phyloP scores from a whole-genome alignment of 768 basidiomycete genomes.

The Leccinum subgranulosum region DNA sequence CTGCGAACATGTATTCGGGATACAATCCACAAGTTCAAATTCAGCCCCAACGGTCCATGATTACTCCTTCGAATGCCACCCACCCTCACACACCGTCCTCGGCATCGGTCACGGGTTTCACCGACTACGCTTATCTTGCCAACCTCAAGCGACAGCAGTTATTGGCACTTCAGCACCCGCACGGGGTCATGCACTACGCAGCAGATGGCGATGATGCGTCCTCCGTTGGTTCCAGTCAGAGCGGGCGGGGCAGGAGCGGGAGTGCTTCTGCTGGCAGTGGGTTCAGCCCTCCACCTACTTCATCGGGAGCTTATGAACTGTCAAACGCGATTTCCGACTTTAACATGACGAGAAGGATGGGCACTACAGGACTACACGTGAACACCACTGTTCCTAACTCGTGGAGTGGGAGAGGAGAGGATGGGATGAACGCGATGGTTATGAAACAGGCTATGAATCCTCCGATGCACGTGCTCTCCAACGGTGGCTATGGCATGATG shows the following conservation, averaged over 20 bases:
- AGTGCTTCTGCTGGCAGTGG: conserved; percentile 36
- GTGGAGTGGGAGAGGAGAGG: conserved; percentile 27
- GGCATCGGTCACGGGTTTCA: conserved; percentile 7
- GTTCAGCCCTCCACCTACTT: conserved; percentile 30
- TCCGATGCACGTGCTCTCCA: conserved; percentile 39
- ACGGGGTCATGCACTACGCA: conserved; percentile 21
- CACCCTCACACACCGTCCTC: conserved; percentile 29
- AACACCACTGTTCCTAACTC: conserved; percentile 23
- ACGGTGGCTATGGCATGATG: conserved; percentile 38
- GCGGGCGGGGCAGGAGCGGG: conserved; percentile 34
- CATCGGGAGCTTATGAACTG: conserved; percentile 36
- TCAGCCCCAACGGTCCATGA: conserved; percentile 35
- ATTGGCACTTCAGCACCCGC: conserved; percentile 33
- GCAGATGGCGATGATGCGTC: conserved; percentile 39
- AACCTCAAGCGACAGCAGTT: conserved; percentile 29
- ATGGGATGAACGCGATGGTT: conserved; percentile 33
- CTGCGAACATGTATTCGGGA: conserved; percentile 28
- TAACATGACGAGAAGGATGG: conserved; percentile 21
- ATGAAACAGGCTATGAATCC: conserved; percentile 34
- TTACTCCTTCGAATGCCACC: conserved; percentile 42
- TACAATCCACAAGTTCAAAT: conserved; percentile 24
- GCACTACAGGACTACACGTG: conserved; percentile 22
- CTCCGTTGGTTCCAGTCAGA: conserved; percentile 36
- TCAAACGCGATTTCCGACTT: conserved; percentile 28
- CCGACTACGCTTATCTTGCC: conserved; percentile 24